Evolutionary conservation across 352 stramenopile species (phyloP), one percentile per base, ranked within the genome.

Genomic region (Globisporangium alternatum): DNA sequence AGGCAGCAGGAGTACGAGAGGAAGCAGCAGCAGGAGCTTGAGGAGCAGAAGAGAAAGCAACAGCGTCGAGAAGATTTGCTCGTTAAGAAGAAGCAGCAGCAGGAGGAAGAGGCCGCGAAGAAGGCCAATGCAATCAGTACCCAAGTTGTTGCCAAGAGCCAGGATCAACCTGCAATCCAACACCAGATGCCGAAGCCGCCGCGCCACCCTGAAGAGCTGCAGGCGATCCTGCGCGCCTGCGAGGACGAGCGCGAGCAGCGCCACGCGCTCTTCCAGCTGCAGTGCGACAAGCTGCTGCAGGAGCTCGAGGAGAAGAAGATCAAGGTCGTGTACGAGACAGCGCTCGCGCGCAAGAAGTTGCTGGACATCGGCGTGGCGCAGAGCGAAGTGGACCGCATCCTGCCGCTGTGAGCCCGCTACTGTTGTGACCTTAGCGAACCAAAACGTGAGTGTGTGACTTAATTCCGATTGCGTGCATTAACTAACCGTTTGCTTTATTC

Each of bases 291-390:
- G 33, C 44, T 70, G 12, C 28, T 69, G 49, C 64, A 69, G 49
- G 64, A 69, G 22, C 55, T 71, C 37, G 66, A 71, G 22, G 37
- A 60, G 39, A 65, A 61, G 66, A 68, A 71, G 44, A 65, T 69
- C 45, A 44, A 60, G 35, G 55, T 68, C 21, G 47, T 70, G 21
- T 64, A 44, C 22, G 53, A 71, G 45, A 71, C 55, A 0, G 61
- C 75, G 15, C 52, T 81, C 25, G 75, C 77, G 56, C 70, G 77
- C 35, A 81, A 81, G 59, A 81, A 78, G 54, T 54, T 86, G 65
- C 61, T 79, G 51, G 75, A 83, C 41, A 62, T 71, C 5, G 66
- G 66, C 5, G 62, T 71, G n/a, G 37, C 30, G 28, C 44, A 49
- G 39, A 43, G n/a, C 13, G 61, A 71, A n/a, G 47, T 71, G 19